Evolutionary conservation across 208 protist genomes (phyloP).

Genomic region (Leishmania turanica): DNA sequence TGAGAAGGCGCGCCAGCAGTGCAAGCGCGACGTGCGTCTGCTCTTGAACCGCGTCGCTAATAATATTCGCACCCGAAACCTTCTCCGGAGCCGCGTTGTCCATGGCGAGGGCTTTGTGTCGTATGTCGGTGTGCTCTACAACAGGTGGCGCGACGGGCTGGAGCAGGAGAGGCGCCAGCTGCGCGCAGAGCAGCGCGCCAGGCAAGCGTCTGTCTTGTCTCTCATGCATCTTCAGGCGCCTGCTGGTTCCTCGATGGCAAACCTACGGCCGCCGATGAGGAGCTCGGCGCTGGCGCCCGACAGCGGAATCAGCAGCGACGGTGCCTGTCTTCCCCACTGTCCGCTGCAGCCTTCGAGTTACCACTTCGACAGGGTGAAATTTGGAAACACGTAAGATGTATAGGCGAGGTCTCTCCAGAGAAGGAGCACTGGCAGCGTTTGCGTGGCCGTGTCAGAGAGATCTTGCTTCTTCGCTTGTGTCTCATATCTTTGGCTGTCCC

Average conservation of each 20-base stretch:
- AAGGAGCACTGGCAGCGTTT: neutral
- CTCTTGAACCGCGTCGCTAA: slow-evolving; percentile 55
- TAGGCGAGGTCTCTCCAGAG: neutral
- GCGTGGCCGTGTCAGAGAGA: neutral
- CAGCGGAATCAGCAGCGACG: neutral
- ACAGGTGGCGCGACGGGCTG: slow-evolving; percentile 43
- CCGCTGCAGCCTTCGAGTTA: slow-evolving; percentile 18
- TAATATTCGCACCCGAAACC: slow-evolving; percentile 49
- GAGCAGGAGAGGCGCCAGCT: slow-evolving; percentile 23
- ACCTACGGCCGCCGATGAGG: neutral
- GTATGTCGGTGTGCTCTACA: slow-evolving; percentile 58
- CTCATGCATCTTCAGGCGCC: slow-evolving; percentile 21
- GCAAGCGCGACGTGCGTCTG: slow-evolving; percentile 30
- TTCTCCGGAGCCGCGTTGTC: slow-evolving; percentile 38
- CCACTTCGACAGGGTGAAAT: slow-evolving; percentile 37
- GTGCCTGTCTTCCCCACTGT: neutral
- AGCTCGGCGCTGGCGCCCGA: too few species aligned
- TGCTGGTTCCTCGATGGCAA: neutral
- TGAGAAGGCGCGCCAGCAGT: slow-evolving; percentile 30
- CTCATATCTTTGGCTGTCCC: neutral
- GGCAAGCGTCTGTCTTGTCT: slow-evolving; percentile 20
- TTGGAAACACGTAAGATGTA: slow-evolving; percentile 19
- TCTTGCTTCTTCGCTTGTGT: neutral
- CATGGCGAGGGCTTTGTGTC: slow-evolving; percentile 50
- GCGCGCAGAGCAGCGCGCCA: slow-evolving; percentile 2